Base-by-base conservation (phyloP, 805 yeast genomes). In the Candida vaughaniae region DNA sequence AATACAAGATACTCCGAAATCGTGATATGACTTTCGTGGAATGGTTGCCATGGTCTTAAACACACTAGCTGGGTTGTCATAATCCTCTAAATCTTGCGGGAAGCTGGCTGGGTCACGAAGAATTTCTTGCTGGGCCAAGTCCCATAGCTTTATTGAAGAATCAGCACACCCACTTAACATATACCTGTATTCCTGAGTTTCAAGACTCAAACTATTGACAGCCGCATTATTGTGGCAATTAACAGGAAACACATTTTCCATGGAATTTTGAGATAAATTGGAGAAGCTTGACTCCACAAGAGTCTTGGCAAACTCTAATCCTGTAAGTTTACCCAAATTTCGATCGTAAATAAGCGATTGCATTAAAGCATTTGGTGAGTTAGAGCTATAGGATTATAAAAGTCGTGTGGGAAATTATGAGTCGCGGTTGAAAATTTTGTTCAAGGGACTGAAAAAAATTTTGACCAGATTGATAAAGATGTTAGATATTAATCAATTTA, bases 401-500 rank as follows among this genome's bases (percentile, higher is more conserved):
- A n/a, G n/a, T n/a, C n/a, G n/a, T n/a, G n/a, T n/a, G n/a, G n/a
- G n/a, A n/a, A n/a, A n/a, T n/a, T n/a, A n/a, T n/a, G n/a, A n/a
- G n/a, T n/a, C n/a, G n/a, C n/a, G n/a, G n/a, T n/a, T n/a, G n/a
- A n/a, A n/a, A n/a, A n/a, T n/a, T n/a, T n/a, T n/a, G n/a, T n/a
- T n/a, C n/a, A n/a, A n/a, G n/a, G n/a, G n/a, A n/a, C 41, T 10
- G 32, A 4, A 27, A 25, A 35, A 35, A 35, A 25, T 28, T 35
- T 28, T 14, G 23, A 7, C 16, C 6, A 7, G 15, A 6, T 18
- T 18, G 25, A 20, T 20, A 20, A 20, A 20, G 10, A 91, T 93
- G 99, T 80, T 93, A 67, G 99, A 93, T 64, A 87, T 93, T 49
- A 73, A 83, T 49, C 85, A 85, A 59, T 93, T 93, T 62, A 82